These are phyloP conservation scores for Cercospora beticola DNA, from an alignment of 2,329 filamentous ascomycete species.

Conservation along the genomic window DNA sequence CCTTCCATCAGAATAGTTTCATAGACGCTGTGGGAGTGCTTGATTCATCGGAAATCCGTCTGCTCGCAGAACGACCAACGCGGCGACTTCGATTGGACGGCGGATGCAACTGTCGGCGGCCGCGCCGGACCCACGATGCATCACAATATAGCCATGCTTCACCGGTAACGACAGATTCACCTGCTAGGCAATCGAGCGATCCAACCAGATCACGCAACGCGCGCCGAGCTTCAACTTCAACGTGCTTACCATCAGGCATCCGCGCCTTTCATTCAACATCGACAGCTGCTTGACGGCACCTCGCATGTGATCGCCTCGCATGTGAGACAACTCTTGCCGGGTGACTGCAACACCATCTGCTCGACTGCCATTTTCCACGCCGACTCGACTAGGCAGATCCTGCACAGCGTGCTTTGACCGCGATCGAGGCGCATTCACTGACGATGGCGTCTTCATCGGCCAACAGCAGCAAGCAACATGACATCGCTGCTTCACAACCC, in stretches of 20 bases:
- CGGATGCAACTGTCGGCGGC: background rate
- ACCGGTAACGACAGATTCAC: slow-evolving; percentile 9
- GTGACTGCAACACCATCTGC: slow-evolving; percentile 13
- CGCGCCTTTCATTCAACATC: background rate
- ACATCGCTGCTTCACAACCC: slow-evolving; percentile 13
- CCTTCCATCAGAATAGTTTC: background rate
- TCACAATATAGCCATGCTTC: slow-evolving; percentile 14
- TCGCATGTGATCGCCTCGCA: slow-evolving; percentile 9
- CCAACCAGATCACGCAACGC: background rate
- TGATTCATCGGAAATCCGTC: background rate
- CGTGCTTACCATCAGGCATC: background rate
- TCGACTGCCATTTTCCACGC: background rate
- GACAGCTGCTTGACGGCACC: background rate
- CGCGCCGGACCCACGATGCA: slow-evolving; percentile 4
- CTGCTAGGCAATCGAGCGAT: background rate
- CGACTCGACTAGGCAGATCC: background rate
- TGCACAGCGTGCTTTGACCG: background rate
- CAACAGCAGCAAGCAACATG: slow-evolving; percentile 7
- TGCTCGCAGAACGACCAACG: background rate
- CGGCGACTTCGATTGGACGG: background rate
- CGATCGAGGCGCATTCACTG: background rate
- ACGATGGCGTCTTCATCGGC: slow-evolving; percentile 16
- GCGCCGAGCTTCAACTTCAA: background rate
- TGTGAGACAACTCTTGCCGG: slow-evolving; percentile 18
- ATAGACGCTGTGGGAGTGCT: background rate